These are phyloP conservation scores for Microsporum canis DNA, from an alignment of 2,329 filamentous ascomycete species.

Conservation along the genomic window DNA sequence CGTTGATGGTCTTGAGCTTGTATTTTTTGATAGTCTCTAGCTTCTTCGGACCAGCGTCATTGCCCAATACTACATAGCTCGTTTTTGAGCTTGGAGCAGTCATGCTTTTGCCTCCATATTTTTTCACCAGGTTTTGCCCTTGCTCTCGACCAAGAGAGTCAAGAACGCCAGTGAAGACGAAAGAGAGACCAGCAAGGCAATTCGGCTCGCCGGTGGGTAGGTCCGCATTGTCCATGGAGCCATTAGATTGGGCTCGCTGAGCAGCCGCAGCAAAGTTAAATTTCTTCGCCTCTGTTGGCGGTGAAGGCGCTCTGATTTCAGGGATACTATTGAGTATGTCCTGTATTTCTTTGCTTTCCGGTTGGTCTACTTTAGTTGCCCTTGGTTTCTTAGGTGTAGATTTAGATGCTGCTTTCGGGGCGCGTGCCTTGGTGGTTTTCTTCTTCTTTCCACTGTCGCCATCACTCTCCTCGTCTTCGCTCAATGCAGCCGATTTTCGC, in stretches of 20 bases:
- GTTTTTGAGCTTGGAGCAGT: constrained; percentile 82
- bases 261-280: constrained; percentile 62
- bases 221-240: constrained; percentile 55
- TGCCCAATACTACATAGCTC: constrained; percentile 80
- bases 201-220: constrained; percentile 76
- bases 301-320: constrained; percentile 69
- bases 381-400: constrained; percentile 38
- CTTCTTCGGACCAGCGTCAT: constrained; percentile 88
- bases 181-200: constrained; percentile 77
- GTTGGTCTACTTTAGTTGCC: constrained; percentile 54
- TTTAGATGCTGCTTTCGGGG: constrained; percentile 13
- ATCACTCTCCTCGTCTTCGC: constrained; percentile 43
- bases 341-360: constrained; percentile 62
- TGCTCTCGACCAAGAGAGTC: constrained; percentile 73
- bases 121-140: constrained; percentile 74
- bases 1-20: constrained; percentile 83
- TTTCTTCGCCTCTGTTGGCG: constrained; percentile 60
- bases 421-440: constrained; percentile 31
- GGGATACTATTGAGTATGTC: constrained; percentile 82
- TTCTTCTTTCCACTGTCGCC: constrained; percentile 46
- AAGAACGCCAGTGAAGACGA: constrained; percentile 89
- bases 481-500: constrained; percentile 45
- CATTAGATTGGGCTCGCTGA: constrained; percentile 48
- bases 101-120: constrained; percentile 86
- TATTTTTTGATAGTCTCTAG: constrained; percentile 70